Base-by-base conservation (phyloP, 2,329 filamentous ascomycete genomes). In the Mollisiaceae sp. region DNA sequence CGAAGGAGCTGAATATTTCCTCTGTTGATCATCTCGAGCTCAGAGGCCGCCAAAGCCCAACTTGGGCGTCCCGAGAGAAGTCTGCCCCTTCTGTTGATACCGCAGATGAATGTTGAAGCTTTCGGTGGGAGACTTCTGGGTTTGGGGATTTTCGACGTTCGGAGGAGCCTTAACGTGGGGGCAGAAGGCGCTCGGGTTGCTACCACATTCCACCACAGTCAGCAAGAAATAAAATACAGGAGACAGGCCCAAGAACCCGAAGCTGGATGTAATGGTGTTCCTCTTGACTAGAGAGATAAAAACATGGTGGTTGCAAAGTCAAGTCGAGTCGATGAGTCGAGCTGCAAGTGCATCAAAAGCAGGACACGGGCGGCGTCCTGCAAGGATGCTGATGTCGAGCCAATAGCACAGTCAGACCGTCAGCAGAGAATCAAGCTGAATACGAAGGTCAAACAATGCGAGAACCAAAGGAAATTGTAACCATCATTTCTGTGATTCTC, bases 11-110 rank as follows among this genome's bases (percentile, higher is more conserved):
- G 67, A 71, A 69, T 65, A 66, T 66, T 64, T 70, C 67, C 71
- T 71, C 68, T 72, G 64, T 69, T 73, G 70, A 69, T 73, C 74
- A 76, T 76, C 70, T 75, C 75, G 65, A 72, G 72, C 74, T 71
- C 66, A 54, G 63, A 65, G 60, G 65, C 67, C 64, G 63, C 65
- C 62, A 61, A 63, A 67, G 72, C 69, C 71, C 70, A 66, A 43
- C 36, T 47, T 65, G 68, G 67, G 70, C 69, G 68, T 67, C 63
- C 57, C 41, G 58, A 55, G 65, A 64, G 36, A 27, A 59, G 35
- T 58, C 65, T 56, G 61, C 41, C 59, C 64, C 59, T 57, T 22
- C 27, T 54, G 27, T 43, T n/a, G 64, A 60, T 38, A 47, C n/a
- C 43, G 45, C 14, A 58, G 62, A 47, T 38, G 20, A 22, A 41